A percentile compares a stretch with the other conserved stretches of the same genome.
Conservation (phyloP, 1,284 basidiomycete species). For the Erythrobasidium hasegawianum region DNA sequence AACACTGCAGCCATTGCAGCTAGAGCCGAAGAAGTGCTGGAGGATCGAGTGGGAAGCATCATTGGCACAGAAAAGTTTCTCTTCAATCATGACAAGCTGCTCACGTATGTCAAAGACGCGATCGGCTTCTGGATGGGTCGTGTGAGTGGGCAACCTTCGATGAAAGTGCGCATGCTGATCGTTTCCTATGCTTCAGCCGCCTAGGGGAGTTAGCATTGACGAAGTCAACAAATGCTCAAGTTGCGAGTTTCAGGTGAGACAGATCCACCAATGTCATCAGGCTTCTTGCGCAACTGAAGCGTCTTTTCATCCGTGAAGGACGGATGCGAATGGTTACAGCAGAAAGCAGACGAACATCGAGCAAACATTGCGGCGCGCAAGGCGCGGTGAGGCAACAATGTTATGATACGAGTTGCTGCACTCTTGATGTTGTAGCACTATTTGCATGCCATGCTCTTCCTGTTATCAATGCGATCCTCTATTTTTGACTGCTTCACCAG, state of each 20-base stretch:
- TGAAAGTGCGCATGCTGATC: conserved; percentile 9
- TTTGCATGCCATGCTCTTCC: too few relatives aligned
- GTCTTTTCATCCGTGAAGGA: too few relatives aligned
- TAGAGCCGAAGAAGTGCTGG: conserved; percentile 13
- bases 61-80: conserved; percentile 39
- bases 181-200: background rate
- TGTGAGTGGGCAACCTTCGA: conserved; percentile 1
- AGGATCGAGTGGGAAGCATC: conserved; percentile 30
- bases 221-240: conserved; percentile 32
- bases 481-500: background rate
- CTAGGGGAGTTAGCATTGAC: conserved; percentile 12
- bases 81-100: conserved; percentile 26
- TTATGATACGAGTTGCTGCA: background rate
- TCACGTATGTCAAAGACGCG: conserved; percentile 19
- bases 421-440: too few relatives aligned
- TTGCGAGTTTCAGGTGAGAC: conserved; percentile 42
- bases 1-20: conserved; percentile 15
- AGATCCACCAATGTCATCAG: too few relatives aligned
- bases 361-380: background rate
- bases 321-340: conserved; percentile 42
- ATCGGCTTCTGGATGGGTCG: conserved; percentile 38
- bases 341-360: conserved; percentile 35
- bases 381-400: background rate
- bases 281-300: too few relatives aligned
- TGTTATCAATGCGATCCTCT: background rate